These are phyloP conservation scores for Sclerotinia borealis DNA, from an alignment of 2,329 filamentous ascomycete genomes.

Conservation along the genomic window DNA sequence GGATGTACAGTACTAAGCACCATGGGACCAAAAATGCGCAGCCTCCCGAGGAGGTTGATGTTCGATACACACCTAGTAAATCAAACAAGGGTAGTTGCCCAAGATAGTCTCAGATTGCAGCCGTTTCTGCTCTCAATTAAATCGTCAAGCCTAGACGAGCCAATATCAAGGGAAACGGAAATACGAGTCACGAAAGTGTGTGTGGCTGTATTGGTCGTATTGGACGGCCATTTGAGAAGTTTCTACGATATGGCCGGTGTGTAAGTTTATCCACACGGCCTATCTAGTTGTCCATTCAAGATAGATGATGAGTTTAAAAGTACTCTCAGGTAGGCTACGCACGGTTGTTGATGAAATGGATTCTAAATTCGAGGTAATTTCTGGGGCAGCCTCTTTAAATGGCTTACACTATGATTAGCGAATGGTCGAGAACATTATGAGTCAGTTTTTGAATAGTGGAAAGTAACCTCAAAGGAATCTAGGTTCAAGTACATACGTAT, in stretches of 20 bases:
- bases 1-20: constrained; percentile 3
- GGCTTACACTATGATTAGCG: background rate
- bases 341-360: background rate
- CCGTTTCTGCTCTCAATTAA: constrained; percentile 11
- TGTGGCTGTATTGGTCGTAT: constrained; percentile 2
- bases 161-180: background rate
- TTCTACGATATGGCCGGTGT: background rate
- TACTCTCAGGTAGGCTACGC: background rate
- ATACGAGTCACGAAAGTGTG: background rate
- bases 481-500: constrained; percentile 5
- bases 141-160: background rate
- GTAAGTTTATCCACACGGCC: background rate
- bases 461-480: constrained; percentile 3
- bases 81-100: constrained; percentile 14
- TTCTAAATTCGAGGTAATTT: background rate
- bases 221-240: background rate
- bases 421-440: constrained; percentile 12
- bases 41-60: constrained; percentile 15
- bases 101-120: constrained; percentile 15
- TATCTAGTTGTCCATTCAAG: constrained; percentile 1
- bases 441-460: constrained; percentile 3
- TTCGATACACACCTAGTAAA: constrained; percentile 12
- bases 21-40: constrained; percentile 12
- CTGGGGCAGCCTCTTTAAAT: constrained; percentile 4
- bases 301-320: background rate